These are phyloP conservation scores for Aspergillus thermomutatus DNA, from an alignment of 2,329 filamentous ascomycete species.

Conservation along the genomic window DNA sequence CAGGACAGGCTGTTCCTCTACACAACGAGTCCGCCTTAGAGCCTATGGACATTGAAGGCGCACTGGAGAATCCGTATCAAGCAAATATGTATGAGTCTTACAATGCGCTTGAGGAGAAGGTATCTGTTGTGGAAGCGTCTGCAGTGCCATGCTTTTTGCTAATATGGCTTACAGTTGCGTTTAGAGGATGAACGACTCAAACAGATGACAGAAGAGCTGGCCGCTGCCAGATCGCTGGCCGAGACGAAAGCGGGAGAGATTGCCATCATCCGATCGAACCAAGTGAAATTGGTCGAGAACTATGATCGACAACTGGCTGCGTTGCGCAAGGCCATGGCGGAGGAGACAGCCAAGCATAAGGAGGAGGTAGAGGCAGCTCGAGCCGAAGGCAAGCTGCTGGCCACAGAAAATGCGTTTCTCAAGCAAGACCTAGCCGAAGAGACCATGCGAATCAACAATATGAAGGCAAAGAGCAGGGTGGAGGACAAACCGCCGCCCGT, in stretches of 20 bases:
- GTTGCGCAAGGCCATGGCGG: conserved; percentile 53
- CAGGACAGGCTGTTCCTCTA: conserved; percentile 3
- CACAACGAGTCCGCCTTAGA: conserved; percentile 14
- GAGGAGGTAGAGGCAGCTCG: conserved; percentile 53
- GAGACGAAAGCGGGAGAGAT: conserved; percentile 58
- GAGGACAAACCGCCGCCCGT: conserved; percentile 39
- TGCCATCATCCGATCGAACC: conserved; percentile 58
- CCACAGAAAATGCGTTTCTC: conserved; percentile 58
- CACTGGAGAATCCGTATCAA: conserved; percentile 1
- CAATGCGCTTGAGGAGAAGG: conserved; percentile 24
- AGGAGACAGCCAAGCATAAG: conserved; percentile 52
- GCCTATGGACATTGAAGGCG: conserved; percentile 17
- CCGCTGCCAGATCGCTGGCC: conserved; percentile 39
- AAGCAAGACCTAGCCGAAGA: conserved; percentile 60
- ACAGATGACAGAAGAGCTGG: conserved; percentile 36
- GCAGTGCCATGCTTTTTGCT: conserved; percentile 8
- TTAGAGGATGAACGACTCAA: conserved; percentile 41
- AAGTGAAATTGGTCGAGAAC: conserved; percentile 50
- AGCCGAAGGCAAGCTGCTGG: conserved; percentile 54
- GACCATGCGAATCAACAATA: conserved; percentile 45
- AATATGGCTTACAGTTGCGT: conserved; percentile 28
- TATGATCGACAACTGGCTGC: conserved; percentile 52
- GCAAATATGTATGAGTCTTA: conserved; percentile 10
- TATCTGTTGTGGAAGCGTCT: conserved; percentile 6
- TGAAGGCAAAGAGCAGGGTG: conserved; percentile 33